These are phyloP conservation scores for Linaria vulgaris DNA, from an alignment of 257 asterid species.

Conservation along the genomic window DNA sequence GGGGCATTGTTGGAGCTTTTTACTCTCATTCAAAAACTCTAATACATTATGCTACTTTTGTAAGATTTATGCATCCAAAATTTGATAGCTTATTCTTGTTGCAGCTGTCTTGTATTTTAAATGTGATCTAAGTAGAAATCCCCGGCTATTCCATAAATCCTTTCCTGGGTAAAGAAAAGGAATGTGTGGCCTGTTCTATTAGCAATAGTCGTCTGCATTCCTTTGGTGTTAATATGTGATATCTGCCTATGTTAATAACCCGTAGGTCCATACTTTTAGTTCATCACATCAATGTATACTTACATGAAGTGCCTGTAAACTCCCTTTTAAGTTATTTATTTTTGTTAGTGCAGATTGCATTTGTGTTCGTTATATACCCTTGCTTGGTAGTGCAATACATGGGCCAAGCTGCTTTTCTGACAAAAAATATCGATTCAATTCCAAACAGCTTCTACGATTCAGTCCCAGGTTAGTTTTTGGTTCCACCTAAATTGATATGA, in stretches of 20 bases:
- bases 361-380: slow-evolving; percentile 53
- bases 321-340: not conserved
- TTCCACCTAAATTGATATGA: not conserved
- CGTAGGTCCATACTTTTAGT: not conserved
- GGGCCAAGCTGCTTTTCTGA: slow-evolving; percentile 77
- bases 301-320: not conserved
- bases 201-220: not conserved
- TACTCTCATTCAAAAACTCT: too few species aligned
- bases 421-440: slow-evolving; percentile 45
- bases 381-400: slow-evolving; percentile 64
- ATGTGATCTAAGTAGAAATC: not conserved
- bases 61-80: slow-evolving; percentile 2
- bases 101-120: slow-evolving; percentile 1
- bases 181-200: not conserved
- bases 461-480: not conserved
- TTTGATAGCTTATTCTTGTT: not conserved
- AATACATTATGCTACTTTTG: too few species aligned
- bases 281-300: not conserved
- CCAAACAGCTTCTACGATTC: slow-evolving; percentile 50
- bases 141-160: slow-evolving; percentile 7
- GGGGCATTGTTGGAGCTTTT: too few species aligned
- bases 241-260: slow-evolving; percentile 8
- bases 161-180: not conserved
- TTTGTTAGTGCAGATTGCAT: slow-evolving; percentile 50
- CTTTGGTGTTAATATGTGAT: not conserved